Conservation (phyloP, 148 eudicot species). For the Vaccinium corymbosum region DNA sequence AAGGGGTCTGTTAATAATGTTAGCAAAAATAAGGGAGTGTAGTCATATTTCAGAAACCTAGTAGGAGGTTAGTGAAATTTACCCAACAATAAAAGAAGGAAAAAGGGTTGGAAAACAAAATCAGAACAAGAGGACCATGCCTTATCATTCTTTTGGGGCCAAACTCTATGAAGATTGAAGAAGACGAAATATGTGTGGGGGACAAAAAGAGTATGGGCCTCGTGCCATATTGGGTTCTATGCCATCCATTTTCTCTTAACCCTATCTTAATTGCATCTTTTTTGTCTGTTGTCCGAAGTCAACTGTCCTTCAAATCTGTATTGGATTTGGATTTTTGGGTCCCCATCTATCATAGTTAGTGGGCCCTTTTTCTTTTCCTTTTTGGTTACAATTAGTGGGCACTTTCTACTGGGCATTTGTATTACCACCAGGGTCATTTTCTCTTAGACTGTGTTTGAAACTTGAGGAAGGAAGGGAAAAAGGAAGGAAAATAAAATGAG, state of each 20-base stretch:
- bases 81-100: not conserved
- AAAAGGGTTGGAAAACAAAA: not conserved
- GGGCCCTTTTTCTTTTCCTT: too few species aligned
- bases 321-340: constrained; percentile 1
- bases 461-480: too few species aligned
- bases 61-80: too few species aligned
- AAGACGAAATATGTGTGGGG: not conserved
- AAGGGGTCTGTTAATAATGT: too few species aligned
- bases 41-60: too few species aligned
- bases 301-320: not conserved
- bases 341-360: not conserved
- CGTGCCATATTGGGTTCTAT: not conserved
- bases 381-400: too few species aligned
- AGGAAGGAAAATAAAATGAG: too few species aligned
- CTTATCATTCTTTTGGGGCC: not conserved
- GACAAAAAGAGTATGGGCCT: constrained; percentile 6
- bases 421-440: too few species aligned
- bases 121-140: not conserved
- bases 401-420: too few species aligned
- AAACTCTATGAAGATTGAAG: not conserved
- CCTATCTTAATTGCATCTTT: not conserved
- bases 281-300: not conserved
- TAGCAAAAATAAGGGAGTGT: too few species aligned
- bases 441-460: too few species aligned
- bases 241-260: not conserved